Conservation (phyloP, 495 filamentous ascomycete genomes). For the Aspergillus panamensis region DNA sequence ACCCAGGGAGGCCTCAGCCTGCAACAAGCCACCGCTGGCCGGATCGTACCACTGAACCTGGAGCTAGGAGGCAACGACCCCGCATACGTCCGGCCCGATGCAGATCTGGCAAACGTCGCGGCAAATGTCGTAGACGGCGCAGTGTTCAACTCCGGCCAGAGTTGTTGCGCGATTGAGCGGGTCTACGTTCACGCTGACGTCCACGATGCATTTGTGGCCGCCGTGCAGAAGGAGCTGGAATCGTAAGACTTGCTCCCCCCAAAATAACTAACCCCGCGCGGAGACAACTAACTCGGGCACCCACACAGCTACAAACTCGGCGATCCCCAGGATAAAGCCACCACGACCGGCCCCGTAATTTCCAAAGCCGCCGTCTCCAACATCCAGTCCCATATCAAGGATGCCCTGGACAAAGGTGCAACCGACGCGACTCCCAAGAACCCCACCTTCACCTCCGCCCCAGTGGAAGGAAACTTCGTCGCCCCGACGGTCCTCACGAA, state of each 20-base stretch:
- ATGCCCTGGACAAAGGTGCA: slow-evolving; percentile 82
- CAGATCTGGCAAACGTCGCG: slow-evolving; percentile 82
- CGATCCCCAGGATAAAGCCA: slow-evolving; percentile 72
- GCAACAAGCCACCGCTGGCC: slow-evolving; percentile 73
- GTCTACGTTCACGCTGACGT: slow-evolving; percentile 87
- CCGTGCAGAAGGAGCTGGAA: slow-evolving; percentile 70
- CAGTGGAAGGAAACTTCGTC: slow-evolving; percentile 76
- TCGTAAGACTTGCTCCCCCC: slow-evolving; percentile 22
- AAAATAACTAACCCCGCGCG: neutral
- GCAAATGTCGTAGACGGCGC: slow-evolving; percentile 93
- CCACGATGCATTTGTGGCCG: slow-evolving; percentile 74
- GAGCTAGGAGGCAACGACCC: slow-evolving; percentile 95
- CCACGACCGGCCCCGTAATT: slow-evolving; percentile 85
- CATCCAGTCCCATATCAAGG: slow-evolving; percentile 77
- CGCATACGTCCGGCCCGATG: slow-evolving; percentile 81
- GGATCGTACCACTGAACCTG: slow-evolving; percentile 77
- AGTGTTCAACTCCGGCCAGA: slow-evolving; percentile 95
- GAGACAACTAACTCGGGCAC: neutral
- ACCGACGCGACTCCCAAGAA: slow-evolving; percentile 79
- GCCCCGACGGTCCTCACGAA: slow-evolving; percentile 78
- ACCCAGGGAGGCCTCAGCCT: slow-evolving; percentile 80
- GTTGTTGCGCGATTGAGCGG: slow-evolving; percentile 89
- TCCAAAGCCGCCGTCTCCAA: slow-evolving; percentile 64
- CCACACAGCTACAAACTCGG: slow-evolving; percentile 76
- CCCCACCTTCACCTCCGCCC: slow-evolving; percentile 63